Evolutionary conservation across 495 filamentous ascomycete genomes (phyloP), one percentile per base, ranked within the genome.

Genomic region (Xylaria longipes): DNA sequence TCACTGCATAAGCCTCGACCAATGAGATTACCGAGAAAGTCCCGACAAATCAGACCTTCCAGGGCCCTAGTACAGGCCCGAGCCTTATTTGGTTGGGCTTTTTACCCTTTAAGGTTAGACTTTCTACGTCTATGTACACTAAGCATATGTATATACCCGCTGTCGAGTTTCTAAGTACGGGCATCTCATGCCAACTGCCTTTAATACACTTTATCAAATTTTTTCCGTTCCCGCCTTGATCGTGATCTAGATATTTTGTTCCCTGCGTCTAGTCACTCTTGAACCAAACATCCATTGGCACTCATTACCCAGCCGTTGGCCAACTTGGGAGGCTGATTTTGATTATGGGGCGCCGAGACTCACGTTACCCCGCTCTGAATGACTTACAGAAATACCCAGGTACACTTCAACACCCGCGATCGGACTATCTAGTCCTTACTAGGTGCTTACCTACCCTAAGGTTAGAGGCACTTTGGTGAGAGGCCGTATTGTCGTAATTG

Each of bases 51-150:
- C 37, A 45, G 35, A 63, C 37, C 39, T 63, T 45, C 43, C 29
- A 65, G 15, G 41, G 3, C 43, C 17, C 35, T 61, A 58, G 54
- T 31, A 29, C 29, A 29, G n/a, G 43, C 43, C 43, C 17, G 11
- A 14, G 50, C n/a, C 50, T 41, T 27, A 31, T 61, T 22, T 41
- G 11, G 33, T 7, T 31, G 25, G 6, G 35, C n/a, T 14, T 1
- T 7, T 65, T 65, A 22, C 62, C 17, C 25, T 48, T 50, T 65
- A 45, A 9, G 43, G 62, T 50, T 65, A 65, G 62, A 63, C 29
- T 45, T 6, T 0, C 39, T 0, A 39, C 7, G 20, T 8, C n/a
- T 61, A 4, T 41, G 20, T 39, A 39, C 17, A 20, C 7, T 61
- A n/a, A 60, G 46, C n/a, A 50, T 22, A 2, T n/a, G 11, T 41